These are phyloP conservation scores for Nothomitra cinnamomea DNA, from an alignment of 2,329 filamentous ascomycete genomes.

Conservation along the genomic window DNA sequence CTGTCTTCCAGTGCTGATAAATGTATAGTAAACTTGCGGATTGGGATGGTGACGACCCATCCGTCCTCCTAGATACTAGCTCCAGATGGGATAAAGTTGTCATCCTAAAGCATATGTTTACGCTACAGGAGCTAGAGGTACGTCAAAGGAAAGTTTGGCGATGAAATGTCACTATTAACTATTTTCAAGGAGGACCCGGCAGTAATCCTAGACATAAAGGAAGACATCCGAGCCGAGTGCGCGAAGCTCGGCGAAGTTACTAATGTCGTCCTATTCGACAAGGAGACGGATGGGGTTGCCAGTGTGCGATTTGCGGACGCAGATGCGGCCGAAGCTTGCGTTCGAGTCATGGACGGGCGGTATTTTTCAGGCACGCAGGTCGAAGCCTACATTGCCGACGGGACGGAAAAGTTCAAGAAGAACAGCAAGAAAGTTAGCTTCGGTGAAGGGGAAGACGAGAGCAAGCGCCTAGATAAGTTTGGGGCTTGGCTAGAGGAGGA, in stretches of 20 bases:
- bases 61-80: slow-evolving; percentile 36
- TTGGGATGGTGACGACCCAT: slow-evolving; percentile 82
- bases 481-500: slow-evolving; percentile 27
- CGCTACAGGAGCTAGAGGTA: slow-evolving; percentile 57
- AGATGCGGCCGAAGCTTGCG: slow-evolving; percentile 55
- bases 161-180: neutral
- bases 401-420: slow-evolving; percentile 56
- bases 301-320: slow-evolving; percentile 64
- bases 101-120: slow-evolving; percentile 88
- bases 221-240: slow-evolving; percentile 85
- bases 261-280: slow-evolving; percentile 80
- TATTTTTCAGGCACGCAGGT: slow-evolving; percentile 58
- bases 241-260: slow-evolving; percentile 73
- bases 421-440: slow-evolving; percentile 27
- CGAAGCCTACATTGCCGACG: slow-evolving; percentile 52
- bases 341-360: slow-evolving; percentile 59
- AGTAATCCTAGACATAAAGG: slow-evolving; percentile 76
- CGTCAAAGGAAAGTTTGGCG: slow-evolving; percentile 11
- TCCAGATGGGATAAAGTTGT: slow-evolving; percentile 61
- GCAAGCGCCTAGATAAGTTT: slow-evolving; percentile 28
- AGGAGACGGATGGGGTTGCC: slow-evolving; percentile 68
- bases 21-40: slow-evolving; percentile 62
- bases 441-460: slow-evolving; percentile 30
- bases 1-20: neutral
- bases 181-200: slow-evolving; percentile 49